A percentile compares a stretch with the other conserved stretches of the same genome.
Evolutionary conservation across 2,329 filamentous ascomycete genomes (phyloP).

Genomic region (Neopestalotiopsis clavispora): DNA sequence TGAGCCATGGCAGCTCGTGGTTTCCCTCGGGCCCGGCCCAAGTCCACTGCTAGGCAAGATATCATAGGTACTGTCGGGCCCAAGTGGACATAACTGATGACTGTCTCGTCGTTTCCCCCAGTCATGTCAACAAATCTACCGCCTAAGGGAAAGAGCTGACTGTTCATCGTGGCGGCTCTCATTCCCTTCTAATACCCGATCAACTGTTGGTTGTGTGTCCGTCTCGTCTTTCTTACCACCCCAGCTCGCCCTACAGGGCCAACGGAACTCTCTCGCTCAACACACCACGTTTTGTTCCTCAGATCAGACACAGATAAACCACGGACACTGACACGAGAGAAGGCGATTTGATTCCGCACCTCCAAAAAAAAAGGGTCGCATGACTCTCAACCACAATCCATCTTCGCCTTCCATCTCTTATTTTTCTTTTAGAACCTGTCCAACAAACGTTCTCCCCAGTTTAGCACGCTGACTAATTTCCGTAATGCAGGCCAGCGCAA

Average conservation of each 20-base stretch:
- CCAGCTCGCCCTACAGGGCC: neutral
- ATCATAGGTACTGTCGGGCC: too few relatives aligned
- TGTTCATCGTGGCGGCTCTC: neutral
- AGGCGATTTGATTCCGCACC: constrained; percentile 17
- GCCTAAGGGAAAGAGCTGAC: neutral
- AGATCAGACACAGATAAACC: neutral
- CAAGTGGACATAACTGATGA: neutral
- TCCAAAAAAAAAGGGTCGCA: neutral
- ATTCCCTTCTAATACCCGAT: constrained; percentile 1
- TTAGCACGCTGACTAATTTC: neutral
- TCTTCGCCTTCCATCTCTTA: neutral
- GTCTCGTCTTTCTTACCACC: neutral
- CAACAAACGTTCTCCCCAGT: neutral
- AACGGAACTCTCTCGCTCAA: neutral
- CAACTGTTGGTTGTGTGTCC: neutral
- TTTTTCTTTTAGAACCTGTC: neutral
- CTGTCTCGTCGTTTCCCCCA: neutral
- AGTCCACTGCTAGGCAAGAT: neutral
- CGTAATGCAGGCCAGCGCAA: neutral
- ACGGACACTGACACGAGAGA: neutral
- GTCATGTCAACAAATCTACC: neutral
- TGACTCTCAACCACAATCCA: neutral
- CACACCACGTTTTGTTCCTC: neutral
- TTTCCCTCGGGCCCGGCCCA: neutral
- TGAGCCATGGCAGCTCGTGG: neutral